phyloP scores from a whole-genome alignment of 306 rosid genomes.

The Lathyrus sativus region DNA sequence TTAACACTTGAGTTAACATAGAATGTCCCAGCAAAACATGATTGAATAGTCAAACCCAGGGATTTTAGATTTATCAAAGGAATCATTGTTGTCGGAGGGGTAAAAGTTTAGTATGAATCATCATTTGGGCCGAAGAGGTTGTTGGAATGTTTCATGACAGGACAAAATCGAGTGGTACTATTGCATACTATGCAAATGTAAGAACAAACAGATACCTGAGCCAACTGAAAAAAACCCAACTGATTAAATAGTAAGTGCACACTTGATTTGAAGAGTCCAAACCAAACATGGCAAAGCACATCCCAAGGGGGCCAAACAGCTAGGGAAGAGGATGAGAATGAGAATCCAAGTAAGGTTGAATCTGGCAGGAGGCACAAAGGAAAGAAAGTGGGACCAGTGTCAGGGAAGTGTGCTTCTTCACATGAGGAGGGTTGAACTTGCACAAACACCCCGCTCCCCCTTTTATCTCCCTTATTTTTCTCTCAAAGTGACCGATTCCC shows the following conservation, averaged over 20 bases:
- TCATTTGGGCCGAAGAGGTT: not conserved
- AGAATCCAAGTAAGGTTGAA: not conserved
- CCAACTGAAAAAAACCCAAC: too few species aligned
- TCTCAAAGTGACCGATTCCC: not conserved
- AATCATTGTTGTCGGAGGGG: not conserved
- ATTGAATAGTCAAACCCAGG: not conserved
- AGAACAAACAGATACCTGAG: not conserved
- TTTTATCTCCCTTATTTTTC: not conserved
- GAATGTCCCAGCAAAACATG: not conserved
- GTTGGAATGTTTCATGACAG: not conserved
- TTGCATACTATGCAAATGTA: constrained; percentile 3
- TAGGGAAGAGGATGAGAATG: not conserved
- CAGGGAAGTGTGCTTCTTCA: not conserved
- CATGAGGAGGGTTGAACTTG: not conserved
- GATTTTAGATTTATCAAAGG: not conserved
- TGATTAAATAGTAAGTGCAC: not conserved
- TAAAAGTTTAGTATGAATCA: not conserved
- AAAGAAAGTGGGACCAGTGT: not conserved
- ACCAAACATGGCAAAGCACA: not conserved
- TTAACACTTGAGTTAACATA: not conserved
- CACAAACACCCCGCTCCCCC: not conserved
- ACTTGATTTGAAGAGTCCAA: constrained; percentile 5
- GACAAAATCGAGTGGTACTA: not conserved
- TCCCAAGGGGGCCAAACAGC: not conserved
- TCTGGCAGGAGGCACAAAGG: not conserved